phyloP scores from a whole-genome alignment of 176 grass and related monocot species.

The Musa beccarii region DNA sequence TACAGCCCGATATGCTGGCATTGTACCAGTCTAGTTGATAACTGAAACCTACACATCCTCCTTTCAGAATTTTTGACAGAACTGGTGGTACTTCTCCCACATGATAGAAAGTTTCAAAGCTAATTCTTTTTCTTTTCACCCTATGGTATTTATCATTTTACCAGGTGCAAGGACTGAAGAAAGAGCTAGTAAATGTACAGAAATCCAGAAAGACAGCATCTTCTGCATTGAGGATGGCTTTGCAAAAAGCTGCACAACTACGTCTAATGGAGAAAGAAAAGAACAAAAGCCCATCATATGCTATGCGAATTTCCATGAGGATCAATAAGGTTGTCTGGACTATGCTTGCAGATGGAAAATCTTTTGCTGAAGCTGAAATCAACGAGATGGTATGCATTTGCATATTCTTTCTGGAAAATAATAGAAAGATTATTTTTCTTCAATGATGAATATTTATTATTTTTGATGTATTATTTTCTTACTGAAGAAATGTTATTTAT shows the following conservation, averaged over 20 bases:
- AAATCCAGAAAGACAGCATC: constrained; percentile 72
- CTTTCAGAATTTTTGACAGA: background rate
- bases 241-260: constrained; percentile 85
- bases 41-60: background rate
- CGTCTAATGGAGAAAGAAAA: constrained; percentile 95
- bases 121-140: background rate
- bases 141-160: constrained; percentile 4
- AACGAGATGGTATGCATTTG: constrained; percentile 64
- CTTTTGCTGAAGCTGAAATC: constrained; percentile 99
- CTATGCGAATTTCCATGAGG: constrained; percentile 94
- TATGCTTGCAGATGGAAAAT: constrained; percentile 98
- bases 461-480: background rate
- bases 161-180: constrained; percentile 75
- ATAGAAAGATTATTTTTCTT: background rate
- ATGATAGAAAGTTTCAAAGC: background rate
- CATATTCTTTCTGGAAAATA: background rate
- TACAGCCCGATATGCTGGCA: no score
- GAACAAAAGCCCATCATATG: constrained; percentile 94
- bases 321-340: constrained; percentile 97
- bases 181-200: constrained; percentile 51
- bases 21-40: background rate
- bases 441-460: background rate
- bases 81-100: background rate
- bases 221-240: constrained; percentile 70
- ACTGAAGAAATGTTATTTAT: background rate